Conservation (phyloP, 1,284 basidiomycete genomes). For the Malassezia brasiliensis region DNA sequence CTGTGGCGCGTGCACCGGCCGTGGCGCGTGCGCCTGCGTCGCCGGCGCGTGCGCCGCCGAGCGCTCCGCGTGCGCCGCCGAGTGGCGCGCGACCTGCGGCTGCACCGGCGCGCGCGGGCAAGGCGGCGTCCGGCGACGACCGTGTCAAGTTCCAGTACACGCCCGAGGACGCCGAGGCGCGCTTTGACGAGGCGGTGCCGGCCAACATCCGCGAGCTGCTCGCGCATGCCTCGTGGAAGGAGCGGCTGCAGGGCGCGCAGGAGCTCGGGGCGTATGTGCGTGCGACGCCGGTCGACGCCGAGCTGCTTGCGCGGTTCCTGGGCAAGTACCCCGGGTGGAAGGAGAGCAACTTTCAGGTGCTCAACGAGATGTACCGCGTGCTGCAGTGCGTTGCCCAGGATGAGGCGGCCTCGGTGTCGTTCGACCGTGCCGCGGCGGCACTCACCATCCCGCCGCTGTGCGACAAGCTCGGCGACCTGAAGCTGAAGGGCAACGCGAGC, state of each 20-base stretch:
- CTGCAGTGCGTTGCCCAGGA: conserved; percentile 61
- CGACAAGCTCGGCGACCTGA: conserved; percentile 93
- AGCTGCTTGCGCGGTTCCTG: conserved; percentile 79
- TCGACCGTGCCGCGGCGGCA: conserved; percentile 75
- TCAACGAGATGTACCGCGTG: conserved; percentile 27
- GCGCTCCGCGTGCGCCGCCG: not conserved
- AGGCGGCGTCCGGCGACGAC: conserved; percentile 55
- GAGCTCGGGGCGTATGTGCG: conserved; percentile 68
- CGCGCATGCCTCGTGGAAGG: conserved; percentile 84
- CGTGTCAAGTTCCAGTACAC: conserved; percentile 83
- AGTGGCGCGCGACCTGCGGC: conserved; percentile 55
- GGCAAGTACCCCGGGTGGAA: conserved; percentile 85
- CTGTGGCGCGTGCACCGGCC: conserved; percentile 33
- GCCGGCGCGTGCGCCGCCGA: conserved; percentile 25
- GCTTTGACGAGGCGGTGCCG: conserved; percentile 68
- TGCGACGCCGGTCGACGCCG: conserved; percentile 73
- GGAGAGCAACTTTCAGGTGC: conserved; percentile 90
- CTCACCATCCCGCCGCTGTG: conserved; percentile 73
- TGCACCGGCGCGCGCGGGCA: not conserved
- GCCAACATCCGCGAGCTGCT: conserved; percentile 62
- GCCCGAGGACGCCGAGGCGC: conserved; percentile 79
- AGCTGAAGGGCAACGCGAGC: conserved; percentile 92
- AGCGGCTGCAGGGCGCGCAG: conserved; percentile 72
- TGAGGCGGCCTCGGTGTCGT: conserved; percentile 57
- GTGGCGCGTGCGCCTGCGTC: conserved; percentile 49